These are phyloP conservation scores for Aspergillus pseudoglaucus DNA, from an alignment of 2,329 filamentous ascomycete genomes.

Conservation along the genomic window DNA sequence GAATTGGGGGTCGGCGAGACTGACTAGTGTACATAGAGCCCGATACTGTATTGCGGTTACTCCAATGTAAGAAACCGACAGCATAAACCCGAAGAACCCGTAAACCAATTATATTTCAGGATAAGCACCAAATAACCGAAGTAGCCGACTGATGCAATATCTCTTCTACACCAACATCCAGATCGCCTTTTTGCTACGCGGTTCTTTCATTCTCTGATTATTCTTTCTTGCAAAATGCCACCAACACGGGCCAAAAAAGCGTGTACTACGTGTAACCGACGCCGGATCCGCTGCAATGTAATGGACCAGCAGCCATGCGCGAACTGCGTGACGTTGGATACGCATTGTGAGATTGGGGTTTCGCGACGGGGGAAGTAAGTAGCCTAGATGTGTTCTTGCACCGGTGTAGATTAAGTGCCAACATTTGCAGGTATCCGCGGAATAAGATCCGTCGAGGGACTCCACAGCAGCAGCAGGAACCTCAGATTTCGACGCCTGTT, in stretches of 20 bases:
- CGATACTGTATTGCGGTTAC: neutral
- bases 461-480: neutral
- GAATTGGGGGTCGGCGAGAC: slow-evolving; percentile 36
- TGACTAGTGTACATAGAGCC: neutral
- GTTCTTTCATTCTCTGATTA: neutral
- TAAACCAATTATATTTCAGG: neutral
- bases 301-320: slow-evolving; percentile 38
- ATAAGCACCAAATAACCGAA: neutral
- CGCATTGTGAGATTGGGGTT: slow-evolving; percentile 36
- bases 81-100: neutral
- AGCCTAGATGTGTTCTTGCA: slow-evolving; percentile 4
- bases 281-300: slow-evolving; percentile 43
- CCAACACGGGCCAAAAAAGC: slow-evolving; percentile 36
- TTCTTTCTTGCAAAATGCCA: neutral
- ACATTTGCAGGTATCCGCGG: slow-evolving; percentile 14
- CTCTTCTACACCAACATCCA: neutral
- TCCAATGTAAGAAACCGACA: too few relatives aligned
- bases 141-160: neutral
- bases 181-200: neutral
- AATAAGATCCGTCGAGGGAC: slow-evolving; percentile 8
- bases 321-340: slow-evolving; percentile 34
- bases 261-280: slow-evolving; percentile 40
- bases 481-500: neutral
- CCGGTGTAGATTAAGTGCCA: slow-evolving; percentile 5
- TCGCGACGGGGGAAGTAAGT: slow-evolving; percentile 40